phyloP scores from a whole-genome alignment of 1,284 basidiomycete genomes.

The Cryptococcus maquisensis region DNA sequence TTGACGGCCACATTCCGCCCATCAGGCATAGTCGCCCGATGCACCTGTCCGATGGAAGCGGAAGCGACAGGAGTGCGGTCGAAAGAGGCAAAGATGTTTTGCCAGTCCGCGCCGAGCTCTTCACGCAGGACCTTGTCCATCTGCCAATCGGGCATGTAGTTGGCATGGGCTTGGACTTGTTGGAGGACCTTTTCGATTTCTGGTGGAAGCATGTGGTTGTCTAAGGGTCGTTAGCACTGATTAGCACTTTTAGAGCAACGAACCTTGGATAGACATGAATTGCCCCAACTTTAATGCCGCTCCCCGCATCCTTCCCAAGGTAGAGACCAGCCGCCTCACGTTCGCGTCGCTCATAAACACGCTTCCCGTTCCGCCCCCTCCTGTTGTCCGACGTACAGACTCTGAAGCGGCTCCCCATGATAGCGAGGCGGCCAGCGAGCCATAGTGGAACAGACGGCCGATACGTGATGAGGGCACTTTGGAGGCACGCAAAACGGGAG shows the following conservation, averaged over 20 bases:
- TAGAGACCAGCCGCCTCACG: conserved; percentile 81
- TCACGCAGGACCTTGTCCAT: conserved; percentile 80
- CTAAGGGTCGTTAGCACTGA: conserved; percentile 36
- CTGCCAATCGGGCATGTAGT: conserved; percentile 99
- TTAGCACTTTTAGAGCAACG: background rate
- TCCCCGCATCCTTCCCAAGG: conserved; percentile 89
- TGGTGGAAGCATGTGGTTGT: conserved; percentile 80
- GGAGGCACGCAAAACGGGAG: conserved; percentile 34
- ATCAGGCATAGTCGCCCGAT: conserved; percentile 64
- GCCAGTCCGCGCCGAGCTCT: conserved; percentile 76
- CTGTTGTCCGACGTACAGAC: conserved; percentile 47
- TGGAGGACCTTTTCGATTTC: conserved; percentile 86
- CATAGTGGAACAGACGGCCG: conserved; percentile 86
- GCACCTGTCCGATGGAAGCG: conserved; percentile 96
- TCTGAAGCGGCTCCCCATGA: conserved; percentile 52
- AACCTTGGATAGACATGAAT: conserved; percentile 96
- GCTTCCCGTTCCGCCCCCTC: conserved; percentile 32
- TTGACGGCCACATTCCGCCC: conserved; percentile 73
- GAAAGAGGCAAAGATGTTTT: conserved; percentile 67
- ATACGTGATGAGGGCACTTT: conserved; percentile 78
- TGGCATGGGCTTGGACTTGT: conserved; percentile 88
- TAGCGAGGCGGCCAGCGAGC: conserved; percentile 56
- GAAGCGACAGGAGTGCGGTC: conserved; percentile 87
- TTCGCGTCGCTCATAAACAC: conserved; percentile 86
- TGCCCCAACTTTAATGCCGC: conserved; percentile 96